Base-by-base conservation (phyloP, 768 basidiomycete genomes). In the Amanita muscaria region DNA sequence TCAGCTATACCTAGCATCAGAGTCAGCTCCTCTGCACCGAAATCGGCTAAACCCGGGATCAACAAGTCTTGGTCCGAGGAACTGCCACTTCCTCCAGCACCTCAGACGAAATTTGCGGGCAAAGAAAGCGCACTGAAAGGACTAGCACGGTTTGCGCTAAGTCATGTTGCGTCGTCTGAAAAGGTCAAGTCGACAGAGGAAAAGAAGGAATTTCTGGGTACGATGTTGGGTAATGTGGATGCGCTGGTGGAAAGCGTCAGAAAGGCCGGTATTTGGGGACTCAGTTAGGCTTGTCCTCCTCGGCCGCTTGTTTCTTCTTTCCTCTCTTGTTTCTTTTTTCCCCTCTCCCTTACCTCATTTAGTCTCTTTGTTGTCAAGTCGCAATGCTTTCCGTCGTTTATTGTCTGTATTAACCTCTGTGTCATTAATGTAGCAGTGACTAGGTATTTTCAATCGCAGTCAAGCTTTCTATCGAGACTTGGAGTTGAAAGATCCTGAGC, bases 191-290 rank as follows among this genome's bases (percentile, higher is more conserved):
- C 79, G 33, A 88, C 79, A 33, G 82, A 87, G 47, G 85, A 91
- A 64, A 91, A 91, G 67, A 89, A 83, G 61, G 77, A 79, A 57
- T 59, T 87, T 34, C 56, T 94, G 46, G 83, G 84, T 0, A 80
- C 76, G 35, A 82, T 91, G 78, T 62, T 94, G 34, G 90, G 88
- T 3, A 93, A 94, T 58, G 91, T 94, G 2, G 91, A 93, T 58
- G 83, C 86, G 23, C 70, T 94, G 8, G 88, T 94, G 4, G 88
- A 89, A 50, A 83, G 89, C 0, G 85, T 94, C 25, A 70, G 83
- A 49, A 85, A 80, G 61, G 88, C 87, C 0, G 88, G 89, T 0
- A 79, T 92, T 44, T 93, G 88, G 88, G 88, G 90, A 5, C 59
- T 89, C 45, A 78, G 62, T 23, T 66, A 53, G 54, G 10, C 31